Evolutionary conservation across 1,284 basidiomycete species (phyloP), one percentile per base, ranked within the genome.

Genomic region (Apiotrichum akiyoshidainum): DNA sequence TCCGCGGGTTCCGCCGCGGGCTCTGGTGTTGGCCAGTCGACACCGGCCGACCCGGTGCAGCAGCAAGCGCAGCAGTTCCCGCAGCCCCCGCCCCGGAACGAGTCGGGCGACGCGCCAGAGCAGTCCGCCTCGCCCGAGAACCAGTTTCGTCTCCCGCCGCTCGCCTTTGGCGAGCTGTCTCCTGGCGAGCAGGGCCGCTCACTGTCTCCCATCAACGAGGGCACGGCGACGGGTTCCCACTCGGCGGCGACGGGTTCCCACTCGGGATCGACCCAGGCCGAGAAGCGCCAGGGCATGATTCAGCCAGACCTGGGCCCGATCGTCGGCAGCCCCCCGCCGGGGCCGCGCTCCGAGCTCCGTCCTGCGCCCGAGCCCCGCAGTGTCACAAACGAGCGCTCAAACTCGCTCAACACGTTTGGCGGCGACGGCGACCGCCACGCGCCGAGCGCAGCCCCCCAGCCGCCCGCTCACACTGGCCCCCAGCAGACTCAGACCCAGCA

Each of bases 171-270:
- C 19, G 59, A 60, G 12, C 13, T 34, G 45, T 11, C 55, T 7
- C 22, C 46, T 6, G 35, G 46, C 10, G 48, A 48, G 19, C 70
- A 50, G 49, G 65, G 59, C 64, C 75, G 61, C 19, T 65, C 74
- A 9, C 69, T 84, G 33, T 80, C 82, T 8, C 81, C 82, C 17
- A 83, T 84, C 55, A 81, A 79, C 17, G 83, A 83, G 65, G 82
- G 71, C 6, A 70, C 70, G 50, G 69, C 72, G 4, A 69, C 61
- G 57, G 61, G 72, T 37, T 58, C 65, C 47, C n/a, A n/a, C n/a
- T n/a, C n/a, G n/a, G n/a, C 70, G 50, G 69, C 72, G 4, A 69
- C 61, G 57, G 61, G 72, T 37, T 58, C 65, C 26, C 71, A 69
- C 37, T 71, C 69, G 49, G 69, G 68, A 7, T 34, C 52, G 17